phyloP scores from a whole-genome alignment of 331 rosid species.

The Cydonia oblonga region DNA sequence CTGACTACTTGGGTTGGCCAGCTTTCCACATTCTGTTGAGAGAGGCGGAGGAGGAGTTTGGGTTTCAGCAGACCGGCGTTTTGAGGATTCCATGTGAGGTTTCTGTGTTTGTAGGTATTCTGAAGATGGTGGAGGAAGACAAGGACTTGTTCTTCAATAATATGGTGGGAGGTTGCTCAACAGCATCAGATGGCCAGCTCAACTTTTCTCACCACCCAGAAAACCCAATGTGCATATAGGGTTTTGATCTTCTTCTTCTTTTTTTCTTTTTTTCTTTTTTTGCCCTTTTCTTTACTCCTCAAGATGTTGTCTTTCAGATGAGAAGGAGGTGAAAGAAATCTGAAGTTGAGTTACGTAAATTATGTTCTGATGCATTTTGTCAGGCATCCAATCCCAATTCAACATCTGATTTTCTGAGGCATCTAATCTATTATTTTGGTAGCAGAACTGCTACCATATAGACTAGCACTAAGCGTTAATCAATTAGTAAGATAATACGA shows the following conservation, averaged over 20 bases:
- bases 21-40: slow-evolving; percentile 60
- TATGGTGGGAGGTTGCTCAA: slow-evolving; percentile 29
- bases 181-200: slow-evolving; percentile 26
- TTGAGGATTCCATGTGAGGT: slow-evolving; percentile 84
- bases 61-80: slow-evolving; percentile 78
- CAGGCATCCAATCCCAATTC: background rate
- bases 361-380: slow-evolving; percentile 17
- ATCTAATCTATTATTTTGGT: background rate
- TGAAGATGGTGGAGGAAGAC: slow-evolving; percentile 56
- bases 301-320: slow-evolving; percentile 14
- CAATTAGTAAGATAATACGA: background rate
- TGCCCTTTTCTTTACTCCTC: background rate
- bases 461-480: background rate
- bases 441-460: background rate
- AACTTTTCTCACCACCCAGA: slow-evolving; percentile 53
- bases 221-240: slow-evolving; percentile 86
- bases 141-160: slow-evolving; percentile 18
- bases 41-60: slow-evolving; percentile 93
- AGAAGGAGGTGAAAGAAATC: slow-evolving; percentile 1
- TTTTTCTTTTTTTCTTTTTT: background rate
- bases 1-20: slow-evolving; percentile 47
- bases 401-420: background rate
- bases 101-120: slow-evolving; percentile 46
- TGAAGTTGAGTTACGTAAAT: slow-evolving; percentile 16
- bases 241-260: background rate